Percentiles rank a stretch among this genome's conserved stretches.
Evolutionary conservation across 1,139 yeast genomes (phyloP).

Genomic region (Yamadazyma friedrichii): DNA sequence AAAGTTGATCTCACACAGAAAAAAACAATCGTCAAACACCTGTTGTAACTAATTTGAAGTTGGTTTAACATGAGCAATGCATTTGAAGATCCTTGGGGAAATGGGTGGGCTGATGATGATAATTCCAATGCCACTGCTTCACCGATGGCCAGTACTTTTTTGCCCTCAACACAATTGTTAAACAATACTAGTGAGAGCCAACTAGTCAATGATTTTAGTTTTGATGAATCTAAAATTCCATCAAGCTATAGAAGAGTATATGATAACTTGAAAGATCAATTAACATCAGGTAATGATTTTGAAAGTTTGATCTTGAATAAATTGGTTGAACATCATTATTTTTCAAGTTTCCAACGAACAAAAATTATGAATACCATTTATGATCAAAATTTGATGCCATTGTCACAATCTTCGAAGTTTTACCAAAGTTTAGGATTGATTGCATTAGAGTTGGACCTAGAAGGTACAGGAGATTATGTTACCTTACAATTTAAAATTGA

Average conservation of each 20-base stretch:
- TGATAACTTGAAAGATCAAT: conserved; percentile 17
- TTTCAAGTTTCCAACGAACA: conserved; percentile 34
- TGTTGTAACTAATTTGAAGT: too few relatives aligned
- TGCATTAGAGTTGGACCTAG: conserved; percentile 38
- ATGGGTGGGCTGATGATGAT: conserved; percentile 35
- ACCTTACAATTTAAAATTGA: conserved; percentile 38
- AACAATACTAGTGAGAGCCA: conserved; percentile 12
- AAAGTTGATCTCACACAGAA: not conserved
- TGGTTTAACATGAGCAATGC: conserved; percentile 7
- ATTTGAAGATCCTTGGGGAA: conserved; percentile 40
- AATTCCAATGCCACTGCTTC: conserved; percentile 1
- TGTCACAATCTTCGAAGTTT: conserved; percentile 28
- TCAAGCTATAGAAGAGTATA: conserved; percentile 23
- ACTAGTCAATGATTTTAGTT: conserved; percentile 7
- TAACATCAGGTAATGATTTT: conserved; percentile 30
- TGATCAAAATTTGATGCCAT: conserved; percentile 38
- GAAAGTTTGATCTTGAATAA: conserved; percentile 29
- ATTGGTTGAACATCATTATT: conserved; percentile 25
- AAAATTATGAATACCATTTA: conserved; percentile 35
- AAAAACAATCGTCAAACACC: not conserved
- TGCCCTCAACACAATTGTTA: conserved; percentile 27
- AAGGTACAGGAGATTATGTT: conserved; percentile 45
- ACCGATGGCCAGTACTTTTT: conserved; percentile 17
- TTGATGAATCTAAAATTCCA: conserved; percentile 23
- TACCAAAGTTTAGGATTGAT: conserved; percentile 38